Conservation (phyloP, 2,329 filamentous ascomycete genomes). For the Scleromitrula shiraiana region DNA sequence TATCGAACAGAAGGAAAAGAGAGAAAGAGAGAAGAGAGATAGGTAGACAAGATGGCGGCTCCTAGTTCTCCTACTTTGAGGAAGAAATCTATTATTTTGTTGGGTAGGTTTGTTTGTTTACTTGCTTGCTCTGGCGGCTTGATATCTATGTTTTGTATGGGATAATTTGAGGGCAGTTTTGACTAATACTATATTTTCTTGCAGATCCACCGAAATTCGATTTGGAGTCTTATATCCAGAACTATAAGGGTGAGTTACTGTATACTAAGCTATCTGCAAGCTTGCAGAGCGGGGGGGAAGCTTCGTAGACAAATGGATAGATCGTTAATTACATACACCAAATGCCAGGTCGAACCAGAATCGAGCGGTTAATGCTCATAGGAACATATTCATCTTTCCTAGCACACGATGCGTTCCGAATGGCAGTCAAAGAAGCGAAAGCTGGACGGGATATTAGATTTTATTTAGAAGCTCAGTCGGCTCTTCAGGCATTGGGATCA, state of each 20-base stretch:
- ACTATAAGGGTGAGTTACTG: constrained; percentile 75
- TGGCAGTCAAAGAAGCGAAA: constrained; percentile 70
- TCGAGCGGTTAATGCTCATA: constrained; percentile 74
- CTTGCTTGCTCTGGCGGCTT: no score
- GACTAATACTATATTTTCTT: constrained; percentile 7
- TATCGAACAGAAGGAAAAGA: no score
- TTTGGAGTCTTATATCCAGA: constrained; percentile 80
- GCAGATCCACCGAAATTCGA: constrained; percentile 68
- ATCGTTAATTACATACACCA: no score
- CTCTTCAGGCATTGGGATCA: constrained; percentile 55
- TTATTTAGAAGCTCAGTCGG: constrained; percentile 62
- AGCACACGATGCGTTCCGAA: constrained; percentile 70
- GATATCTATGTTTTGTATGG: no score
- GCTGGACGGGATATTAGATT: constrained; percentile 61
- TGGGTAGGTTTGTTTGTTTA: constrained; percentile 17
- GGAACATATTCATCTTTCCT: constrained; percentile 70
- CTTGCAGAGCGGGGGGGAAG: neutral
- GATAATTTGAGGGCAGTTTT: no score
- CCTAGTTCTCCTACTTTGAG: constrained; percentile 10
- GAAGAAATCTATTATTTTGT: constrained; percentile 18
- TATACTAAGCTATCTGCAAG: no score
- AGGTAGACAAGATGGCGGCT: neutral
- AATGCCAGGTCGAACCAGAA: constrained; percentile 71
- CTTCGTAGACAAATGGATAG: constrained; percentile 10
- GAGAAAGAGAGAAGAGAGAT: no score